Base-by-base conservation (phyloP, 2,329 filamentous ascomycete genomes). In the Fusarium sp. region DNA sequence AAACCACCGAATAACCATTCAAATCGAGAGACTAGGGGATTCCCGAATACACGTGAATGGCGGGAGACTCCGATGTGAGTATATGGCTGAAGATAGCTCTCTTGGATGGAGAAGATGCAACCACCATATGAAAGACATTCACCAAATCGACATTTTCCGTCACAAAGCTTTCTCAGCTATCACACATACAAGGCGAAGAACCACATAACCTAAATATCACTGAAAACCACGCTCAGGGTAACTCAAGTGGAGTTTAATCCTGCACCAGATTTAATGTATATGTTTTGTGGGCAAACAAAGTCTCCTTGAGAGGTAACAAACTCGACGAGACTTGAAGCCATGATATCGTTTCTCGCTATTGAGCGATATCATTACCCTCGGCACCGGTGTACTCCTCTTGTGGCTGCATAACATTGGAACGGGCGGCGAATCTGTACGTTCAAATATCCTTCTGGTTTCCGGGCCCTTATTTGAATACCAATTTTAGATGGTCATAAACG, bases 61-160 rank as follows among this genome's bases (percentile, higher is more conserved):
- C 42, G 56, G 65, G 17, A 68, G 35, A 42, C 35, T 15, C 70
- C 46, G 60, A 20, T 25, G 27, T 50, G 22, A 38, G 20, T n/a
- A 25, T 35, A 42, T 22, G 15, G 10, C 22, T 20, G 41, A 17
- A 38, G 44, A 44, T 38, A 15, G 15, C 20, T 56, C 27, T 25
- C 22, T 17, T 44, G 12, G 36, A 15, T 27, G 18, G 35, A 25
- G 42, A 46, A 35, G 36, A 25, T 36, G 22, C 7, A 39, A 35
- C 22, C 27, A 42, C 41, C 25, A 46, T 35, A 6, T 27, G 20
- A 3, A 25, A 45, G 25, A 42, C 35, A 38, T 49, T 22, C 14
- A n/a, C 11, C n/a, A 35, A 20, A 22, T 59, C 39, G 11, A 57
- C 20, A 35, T 38, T 46, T 22, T n/a, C 27, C 9, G 44, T 52